Percentiles rank a stretch among this genome's conserved stretches.
phyloP scores from a whole-genome alignment of 139 green algal species.

The Closterium sp. region DNA sequence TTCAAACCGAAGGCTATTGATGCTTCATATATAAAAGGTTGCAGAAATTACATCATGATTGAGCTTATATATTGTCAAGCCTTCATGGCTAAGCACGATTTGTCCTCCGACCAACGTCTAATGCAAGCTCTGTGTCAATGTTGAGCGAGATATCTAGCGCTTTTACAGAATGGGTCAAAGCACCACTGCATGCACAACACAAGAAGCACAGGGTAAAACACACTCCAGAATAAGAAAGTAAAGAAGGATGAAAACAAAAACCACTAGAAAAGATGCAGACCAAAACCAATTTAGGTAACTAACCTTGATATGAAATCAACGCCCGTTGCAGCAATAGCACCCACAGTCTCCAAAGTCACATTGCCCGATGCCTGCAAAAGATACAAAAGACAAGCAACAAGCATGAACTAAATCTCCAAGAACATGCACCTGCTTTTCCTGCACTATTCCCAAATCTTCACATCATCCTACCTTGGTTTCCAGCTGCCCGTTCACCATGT shows the following conservation, averaged over 20 bases:
- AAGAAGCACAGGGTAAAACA: neutral
- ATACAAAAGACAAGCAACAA: neutral
- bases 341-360: constrained; percentile 82
- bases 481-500: constrained; percentile 56
- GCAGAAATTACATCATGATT: neutral
- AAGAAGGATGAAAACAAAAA: no score
- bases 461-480: constrained; percentile 83
- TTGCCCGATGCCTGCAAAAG: constrained; percentile 74
- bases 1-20: no score
- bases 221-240: no score
- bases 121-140: constrained; percentile 51
- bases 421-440: no score
- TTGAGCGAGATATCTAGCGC: constrained; percentile 94
- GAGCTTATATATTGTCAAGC: neutral
- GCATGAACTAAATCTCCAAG: no score
- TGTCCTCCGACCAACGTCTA: constrained; percentile 35
- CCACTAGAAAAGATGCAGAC: neutral
- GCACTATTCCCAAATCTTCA: constrained; percentile 86
- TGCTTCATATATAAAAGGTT: no score
- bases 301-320: constrained; percentile 85
- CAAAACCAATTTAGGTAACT: neutral
- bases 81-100: constrained; percentile 14
- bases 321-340: constrained; percentile 80
- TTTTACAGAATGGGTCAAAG: constrained; percentile 89
- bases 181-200: constrained; percentile 56